Conservation (phyloP, 2,329 filamentous ascomycete species). For the Emericellopsis cladophorae region DNA sequence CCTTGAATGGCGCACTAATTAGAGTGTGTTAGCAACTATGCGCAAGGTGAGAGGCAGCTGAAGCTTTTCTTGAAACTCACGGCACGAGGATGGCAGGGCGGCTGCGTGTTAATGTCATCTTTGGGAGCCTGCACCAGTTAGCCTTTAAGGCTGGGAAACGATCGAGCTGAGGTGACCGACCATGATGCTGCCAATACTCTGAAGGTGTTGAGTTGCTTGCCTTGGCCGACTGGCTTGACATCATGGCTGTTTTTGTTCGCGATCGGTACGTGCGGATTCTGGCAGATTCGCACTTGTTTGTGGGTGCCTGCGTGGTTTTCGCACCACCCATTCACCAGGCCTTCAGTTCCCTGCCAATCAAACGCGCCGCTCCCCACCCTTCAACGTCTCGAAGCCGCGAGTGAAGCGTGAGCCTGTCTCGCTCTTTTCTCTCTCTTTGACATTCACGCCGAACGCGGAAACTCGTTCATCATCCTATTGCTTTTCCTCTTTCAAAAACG, state of each 20-base stretch:
- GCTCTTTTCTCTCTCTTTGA: too few species aligned
- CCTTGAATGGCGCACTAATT: conserved; percentile 6
- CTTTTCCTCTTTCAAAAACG: too few species aligned
- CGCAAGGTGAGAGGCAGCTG: background rate
- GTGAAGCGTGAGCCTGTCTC: background rate
- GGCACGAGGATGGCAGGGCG: conserved; percentile 5
- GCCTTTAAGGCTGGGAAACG: too few species aligned
- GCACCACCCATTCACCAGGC: background rate
- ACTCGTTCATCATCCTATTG: too few species aligned
- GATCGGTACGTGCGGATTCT: too few species aligned
- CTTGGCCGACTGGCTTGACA: too few species aligned
- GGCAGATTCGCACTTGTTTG: background rate
- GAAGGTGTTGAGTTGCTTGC: too few species aligned
- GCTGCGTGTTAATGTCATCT: conserved; percentile 4
- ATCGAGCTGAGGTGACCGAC: too few species aligned
- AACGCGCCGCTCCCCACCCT: background rate
- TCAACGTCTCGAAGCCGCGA: background rate
- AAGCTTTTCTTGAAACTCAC: conserved; percentile 1
- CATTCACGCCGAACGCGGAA: background rate
- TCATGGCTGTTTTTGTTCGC: too few species aligned
- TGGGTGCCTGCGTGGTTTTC: too few species aligned
- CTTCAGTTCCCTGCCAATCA: background rate
- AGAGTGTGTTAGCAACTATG: background rate
- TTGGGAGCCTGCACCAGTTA: conserved; percentile 3
- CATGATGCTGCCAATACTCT: too few species aligned